Percentiles rank a stretch among this genome's conserved stretches.
Conservation (phyloP, 2,329 filamentous ascomycete genomes). For the Trichoderma sp. region DNA sequence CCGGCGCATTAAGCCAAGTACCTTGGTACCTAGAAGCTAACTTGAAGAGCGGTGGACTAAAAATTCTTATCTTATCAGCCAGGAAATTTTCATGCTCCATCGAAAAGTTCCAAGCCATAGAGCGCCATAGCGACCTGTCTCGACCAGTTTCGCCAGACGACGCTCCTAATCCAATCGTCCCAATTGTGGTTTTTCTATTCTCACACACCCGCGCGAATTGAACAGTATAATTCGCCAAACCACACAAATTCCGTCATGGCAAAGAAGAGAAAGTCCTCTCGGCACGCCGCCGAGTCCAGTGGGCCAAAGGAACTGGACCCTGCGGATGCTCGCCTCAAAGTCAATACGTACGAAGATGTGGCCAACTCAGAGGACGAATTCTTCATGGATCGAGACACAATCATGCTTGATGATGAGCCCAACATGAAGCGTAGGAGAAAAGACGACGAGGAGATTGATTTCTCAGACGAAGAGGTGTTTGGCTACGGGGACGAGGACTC, state of each 20-base stretch:
- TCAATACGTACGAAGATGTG: slow-evolving; percentile 76
- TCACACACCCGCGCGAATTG: neutral
- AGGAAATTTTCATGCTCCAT: slow-evolving; percentile 31
- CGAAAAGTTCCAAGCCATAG: slow-evolving; percentile 24
- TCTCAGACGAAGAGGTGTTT: slow-evolving; percentile 66
- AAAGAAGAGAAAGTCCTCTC: slow-evolving; percentile 72
- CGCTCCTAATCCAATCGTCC: neutral
- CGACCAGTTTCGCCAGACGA: neutral
- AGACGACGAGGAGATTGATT: slow-evolving; percentile 68
- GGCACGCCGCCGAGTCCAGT: slow-evolving; percentile 48
- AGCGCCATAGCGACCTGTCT: neutral
- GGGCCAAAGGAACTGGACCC: slow-evolving; percentile 60
- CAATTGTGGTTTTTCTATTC: too few relatives aligned
- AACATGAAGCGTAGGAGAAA: slow-evolving; percentile 76
- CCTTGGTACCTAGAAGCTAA: neutral
- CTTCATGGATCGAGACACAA: slow-evolving; percentile 81
- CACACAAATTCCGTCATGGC: slow-evolving; percentile 50
- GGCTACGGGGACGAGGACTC: slow-evolving; percentile 54
- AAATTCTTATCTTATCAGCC: slow-evolving; percentile 33
- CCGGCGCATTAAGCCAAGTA: neutral
- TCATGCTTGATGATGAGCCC: slow-evolving; percentile 81
- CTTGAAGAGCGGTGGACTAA: neutral
- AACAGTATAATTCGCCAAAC: neutral
- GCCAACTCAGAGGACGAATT: slow-evolving; percentile 95
- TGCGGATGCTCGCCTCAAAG: slow-evolving; percentile 64